Conservation (phyloP, 2,329 filamentous ascomycete genomes). For the Aureobasidium sp. region DNA sequence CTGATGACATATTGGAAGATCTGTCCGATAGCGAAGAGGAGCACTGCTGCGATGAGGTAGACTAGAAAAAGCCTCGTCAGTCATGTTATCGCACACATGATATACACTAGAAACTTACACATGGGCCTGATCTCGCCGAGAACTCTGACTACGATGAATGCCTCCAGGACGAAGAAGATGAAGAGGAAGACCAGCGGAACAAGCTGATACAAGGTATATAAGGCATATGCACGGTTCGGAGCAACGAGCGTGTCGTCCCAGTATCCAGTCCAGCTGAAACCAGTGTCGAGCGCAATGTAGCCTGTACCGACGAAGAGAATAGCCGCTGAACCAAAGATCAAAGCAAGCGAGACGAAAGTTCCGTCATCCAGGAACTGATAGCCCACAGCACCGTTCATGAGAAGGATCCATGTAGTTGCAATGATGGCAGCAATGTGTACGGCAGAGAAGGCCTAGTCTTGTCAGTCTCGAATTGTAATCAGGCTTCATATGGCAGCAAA, state of each 20-base stretch:
- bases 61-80: constrained; percentile 38
- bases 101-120: constrained; percentile 46
- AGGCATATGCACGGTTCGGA: constrained; percentile 65
- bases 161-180: constrained; percentile 75
- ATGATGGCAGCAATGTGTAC: constrained; percentile 86
- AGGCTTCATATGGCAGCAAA: neutral
- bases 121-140: constrained; percentile 89
- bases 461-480: neutral
- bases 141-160: constrained; percentile 74
- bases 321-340: constrained; percentile 64
- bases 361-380: constrained; percentile 93
- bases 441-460: constrained; percentile 68
- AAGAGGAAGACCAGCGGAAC: constrained; percentile 84
- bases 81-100: neutral
- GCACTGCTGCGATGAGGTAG: constrained; percentile 64
- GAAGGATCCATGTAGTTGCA: constrained; percentile 86
- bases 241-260: constrained; percentile 53
- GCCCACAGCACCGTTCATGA: constrained; percentile 86
- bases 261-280: constrained; percentile 73
- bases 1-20: constrained; percentile 95
- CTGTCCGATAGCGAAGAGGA: constrained; percentile 87
- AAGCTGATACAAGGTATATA: constrained; percentile 92
- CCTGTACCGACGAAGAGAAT: constrained; percentile 81
- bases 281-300: constrained; percentile 93
- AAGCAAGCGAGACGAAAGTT: constrained; percentile 71